These are phyloP conservation scores for Leccinum boreale DNA, from an alignment of 768 basidiomycete species.

Conservation along the genomic window DNA sequence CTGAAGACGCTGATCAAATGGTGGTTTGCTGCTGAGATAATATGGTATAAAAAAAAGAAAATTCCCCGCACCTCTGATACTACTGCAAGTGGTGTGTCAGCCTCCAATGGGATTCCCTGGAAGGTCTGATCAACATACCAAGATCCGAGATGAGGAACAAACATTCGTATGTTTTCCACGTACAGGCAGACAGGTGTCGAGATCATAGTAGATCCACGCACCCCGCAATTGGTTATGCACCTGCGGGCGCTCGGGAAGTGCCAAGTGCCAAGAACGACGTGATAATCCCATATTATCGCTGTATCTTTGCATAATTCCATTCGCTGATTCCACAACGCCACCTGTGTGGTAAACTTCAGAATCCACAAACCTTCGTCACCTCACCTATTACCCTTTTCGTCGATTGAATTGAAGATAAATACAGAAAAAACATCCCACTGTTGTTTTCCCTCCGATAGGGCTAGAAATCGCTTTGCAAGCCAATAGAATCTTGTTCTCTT, in stretches of 20 bases:
- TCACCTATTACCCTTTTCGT: slow-evolving; percentile 53
- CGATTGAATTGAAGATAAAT: slow-evolving; percentile 59
- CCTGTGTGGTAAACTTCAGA: slow-evolving; percentile 35
- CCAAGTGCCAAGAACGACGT: slow-evolving; percentile 56
- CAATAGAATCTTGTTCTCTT: slow-evolving; percentile 65
- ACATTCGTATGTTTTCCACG: slow-evolving; percentile 11
- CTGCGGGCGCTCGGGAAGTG: slow-evolving; percentile 38
- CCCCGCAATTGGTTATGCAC: slow-evolving; percentile 4
- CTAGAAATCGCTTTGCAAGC: slow-evolving; percentile 44
- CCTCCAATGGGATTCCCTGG: slow-evolving; percentile 28
- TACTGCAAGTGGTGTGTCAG: slow-evolving; percentile 21
- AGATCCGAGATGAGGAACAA: slow-evolving; percentile 15
- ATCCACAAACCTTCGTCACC: background rate
- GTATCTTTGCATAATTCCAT: slow-evolving; percentile 31
- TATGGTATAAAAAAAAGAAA: background rate
- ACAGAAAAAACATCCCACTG: slow-evolving; percentile 53
- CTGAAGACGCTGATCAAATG: slow-evolving; percentile 52
- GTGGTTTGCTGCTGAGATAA: slow-evolving; percentile 6
- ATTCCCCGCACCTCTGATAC: slow-evolving; percentile 45
- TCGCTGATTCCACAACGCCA: slow-evolving; percentile 64
- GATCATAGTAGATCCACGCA: slow-evolving; percentile 71
- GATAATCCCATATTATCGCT: slow-evolving; percentile 72
- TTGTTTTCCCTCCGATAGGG: slow-evolving; percentile 23
- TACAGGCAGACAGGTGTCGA: slow-evolving; percentile 54
- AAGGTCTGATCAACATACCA: slow-evolving; percentile 44